phyloP scores from a whole-genome alignment of 78 protist species.

The Speleostelium caveatum region DNA sequence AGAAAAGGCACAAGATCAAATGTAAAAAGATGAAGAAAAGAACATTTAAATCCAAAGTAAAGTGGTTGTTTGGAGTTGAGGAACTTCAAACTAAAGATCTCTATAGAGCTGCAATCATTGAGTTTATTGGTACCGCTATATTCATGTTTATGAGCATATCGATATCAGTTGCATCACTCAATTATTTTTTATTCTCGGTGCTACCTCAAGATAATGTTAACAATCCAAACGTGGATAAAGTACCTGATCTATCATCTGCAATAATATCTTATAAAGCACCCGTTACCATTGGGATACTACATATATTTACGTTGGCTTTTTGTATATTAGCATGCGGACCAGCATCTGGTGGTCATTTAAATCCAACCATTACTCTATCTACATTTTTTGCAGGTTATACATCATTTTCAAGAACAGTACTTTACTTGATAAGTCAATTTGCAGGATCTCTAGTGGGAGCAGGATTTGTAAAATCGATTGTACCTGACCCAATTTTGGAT shows the following conservation, averaged over 20 bases:
- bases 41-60: no score
- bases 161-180: slow-evolving; percentile 14
- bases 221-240: background rate
- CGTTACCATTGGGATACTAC: slow-evolving; percentile 6
- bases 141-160: slow-evolving; percentile 14
- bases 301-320: slow-evolving; percentile 11
- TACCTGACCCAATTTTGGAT: background rate
- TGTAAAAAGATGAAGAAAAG: no score
- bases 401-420: slow-evolving; percentile 7
- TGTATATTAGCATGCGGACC: slow-evolving; percentile 34
- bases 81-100: no score
- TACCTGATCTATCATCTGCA: background rate
- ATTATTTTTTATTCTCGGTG: background rate
- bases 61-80: no score
- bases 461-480: background rate
- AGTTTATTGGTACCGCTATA: slow-evolving; percentile 18
- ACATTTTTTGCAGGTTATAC: slow-evolving; percentile 44
- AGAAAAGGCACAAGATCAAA: no score
- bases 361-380: slow-evolving; percentile 53
- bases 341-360: slow-evolving; percentile 49
- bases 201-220: background rate
- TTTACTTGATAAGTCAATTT: slow-evolving; percentile 49
- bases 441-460: slow-evolving; percentile 43
- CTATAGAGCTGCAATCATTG: no score
- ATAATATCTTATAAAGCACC: background rate